Conservation (phyloP, 1,284 basidiomycete genomes). For the Clitocybe nebularis region DNA sequence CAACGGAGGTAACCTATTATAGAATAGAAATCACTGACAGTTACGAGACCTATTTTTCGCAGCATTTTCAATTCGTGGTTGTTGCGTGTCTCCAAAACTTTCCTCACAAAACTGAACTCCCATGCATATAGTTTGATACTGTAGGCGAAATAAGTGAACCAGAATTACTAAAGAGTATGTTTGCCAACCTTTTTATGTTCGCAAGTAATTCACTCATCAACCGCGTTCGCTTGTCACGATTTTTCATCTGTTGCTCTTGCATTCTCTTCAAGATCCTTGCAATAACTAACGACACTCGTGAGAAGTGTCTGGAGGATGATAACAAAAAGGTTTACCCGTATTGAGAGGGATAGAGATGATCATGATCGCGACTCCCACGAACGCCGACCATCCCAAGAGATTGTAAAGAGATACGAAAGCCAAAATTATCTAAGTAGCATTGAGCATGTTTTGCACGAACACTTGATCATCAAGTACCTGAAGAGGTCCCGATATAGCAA, state of each 20-base stretch:
- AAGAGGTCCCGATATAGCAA: slow-evolving; percentile 66
- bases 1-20: too few species aligned
- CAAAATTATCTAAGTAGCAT: slow-evolving; percentile 59
- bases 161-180: not conserved
- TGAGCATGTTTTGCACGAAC: not conserved
- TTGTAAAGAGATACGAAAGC: slow-evolving; percentile 89
- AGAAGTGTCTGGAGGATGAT: not conserved
- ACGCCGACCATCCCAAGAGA: slow-evolving; percentile 88
- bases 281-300: slow-evolving; percentile 39
- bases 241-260: slow-evolving; percentile 90
- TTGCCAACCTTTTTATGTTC: slow-evolving; percentile 79
- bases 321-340: slow-evolving; percentile 39
- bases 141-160: not conserved
- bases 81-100: slow-evolving; percentile 77
- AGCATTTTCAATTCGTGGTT: slow-evolving; percentile 82
- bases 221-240: slow-evolving; percentile 72
- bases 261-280: slow-evolving; percentile 75
- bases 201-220: slow-evolving; percentile 81
- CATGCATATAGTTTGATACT: slow-evolving; percentile 81
- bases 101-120: slow-evolving; percentile 85
- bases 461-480: slow-evolving; percentile 38
- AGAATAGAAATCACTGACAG: slow-evolving; percentile 35
- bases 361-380: slow-evolving; percentile 93
- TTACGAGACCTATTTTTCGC: slow-evolving; percentile 73
- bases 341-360: slow-evolving; percentile 79